These are phyloP conservation scores for Rhodomyrtus tomentosa DNA, from an alignment of 345 rosid genomes.

Conservation along the genomic window DNA sequence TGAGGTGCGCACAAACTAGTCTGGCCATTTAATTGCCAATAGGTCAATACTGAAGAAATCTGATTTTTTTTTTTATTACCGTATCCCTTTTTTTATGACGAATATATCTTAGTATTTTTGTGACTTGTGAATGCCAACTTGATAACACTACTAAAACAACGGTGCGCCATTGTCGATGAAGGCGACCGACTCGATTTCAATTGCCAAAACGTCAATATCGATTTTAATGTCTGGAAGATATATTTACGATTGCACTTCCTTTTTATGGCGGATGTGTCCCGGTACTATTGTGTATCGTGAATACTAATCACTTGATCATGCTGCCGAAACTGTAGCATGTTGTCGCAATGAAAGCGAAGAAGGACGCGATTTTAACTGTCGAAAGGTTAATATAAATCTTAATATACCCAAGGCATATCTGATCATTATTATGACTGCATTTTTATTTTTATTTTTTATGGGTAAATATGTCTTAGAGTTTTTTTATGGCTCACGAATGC, in stretches of 20 bases:
- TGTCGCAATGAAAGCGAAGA: not conserved
- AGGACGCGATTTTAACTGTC: not conserved
- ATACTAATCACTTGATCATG: not conserved
- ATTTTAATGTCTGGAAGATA: not conserved
- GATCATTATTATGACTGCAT: not conserved
- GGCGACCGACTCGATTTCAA: not conserved
- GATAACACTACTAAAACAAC: not conserved
- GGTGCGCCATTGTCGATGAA: rapidly evolving
- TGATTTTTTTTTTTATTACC: too few relatives aligned
- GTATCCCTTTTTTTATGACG: not conserved
- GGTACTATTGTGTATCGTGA: not conserved
- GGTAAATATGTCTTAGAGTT: not conserved
- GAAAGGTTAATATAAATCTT: not conserved
- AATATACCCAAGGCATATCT: not conserved
- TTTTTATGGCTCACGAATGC: not conserved
- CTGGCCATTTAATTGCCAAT: too few relatives aligned
- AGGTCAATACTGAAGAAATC: too few relatives aligned
- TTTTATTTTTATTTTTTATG: not conserved
- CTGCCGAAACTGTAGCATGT: not conserved
- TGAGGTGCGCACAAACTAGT: too few relatives aligned
- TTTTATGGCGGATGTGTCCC: too few relatives aligned
- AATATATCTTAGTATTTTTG: not conserved
- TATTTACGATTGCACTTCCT: not conserved
- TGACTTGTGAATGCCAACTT: too few relatives aligned
- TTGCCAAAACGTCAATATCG: not conserved